Conservation (phyloP, 768 basidiomycete species). For the Tulasnella sp. region DNA sequence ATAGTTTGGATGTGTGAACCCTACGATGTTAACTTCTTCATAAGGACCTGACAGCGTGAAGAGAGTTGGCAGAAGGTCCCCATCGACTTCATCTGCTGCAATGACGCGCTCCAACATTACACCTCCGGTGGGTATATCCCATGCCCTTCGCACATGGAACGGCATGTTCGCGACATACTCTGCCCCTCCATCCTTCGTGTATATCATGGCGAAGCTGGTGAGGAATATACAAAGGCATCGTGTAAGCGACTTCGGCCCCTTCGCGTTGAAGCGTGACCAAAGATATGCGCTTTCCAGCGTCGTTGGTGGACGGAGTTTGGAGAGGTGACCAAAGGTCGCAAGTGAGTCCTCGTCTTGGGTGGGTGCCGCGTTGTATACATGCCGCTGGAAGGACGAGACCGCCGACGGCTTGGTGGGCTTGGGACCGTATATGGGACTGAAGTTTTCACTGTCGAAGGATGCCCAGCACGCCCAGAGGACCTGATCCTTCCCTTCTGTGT, state of each 20-base stretch:
- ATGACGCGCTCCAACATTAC: slow-evolving; percentile 67
- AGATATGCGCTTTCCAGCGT: slow-evolving; percentile 23
- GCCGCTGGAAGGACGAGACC: slow-evolving; percentile 23
- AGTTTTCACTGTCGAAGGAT: slow-evolving; percentile 39
- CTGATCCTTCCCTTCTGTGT: slow-evolving; percentile 49
- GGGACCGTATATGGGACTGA: slow-evolving; percentile 24
- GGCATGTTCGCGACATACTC: slow-evolving; percentile 73
- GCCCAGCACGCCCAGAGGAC: slow-evolving; percentile 78
- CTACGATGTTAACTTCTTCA: slow-evolving; percentile 61
- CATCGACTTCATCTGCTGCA: slow-evolving; percentile 55
- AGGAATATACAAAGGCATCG: slow-evolving; percentile 69
- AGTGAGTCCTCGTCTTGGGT: slow-evolving; percentile 24
- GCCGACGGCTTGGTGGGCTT: slow-evolving; percentile 21
- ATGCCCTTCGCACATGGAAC: slow-evolving; percentile 67
- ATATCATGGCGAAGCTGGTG: slow-evolving; percentile 62
- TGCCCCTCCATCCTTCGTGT: slow-evolving; percentile 48
- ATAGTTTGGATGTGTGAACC: slow-evolving; percentile 37
- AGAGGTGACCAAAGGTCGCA: slow-evolving; percentile 46
- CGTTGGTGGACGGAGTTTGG: slow-evolving; percentile 21
- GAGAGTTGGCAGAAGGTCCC: slow-evolving; percentile 61
- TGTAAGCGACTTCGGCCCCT: slow-evolving; percentile 22
- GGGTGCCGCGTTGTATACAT: slow-evolving; percentile 1
- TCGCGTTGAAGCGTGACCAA: slow-evolving; percentile 28
- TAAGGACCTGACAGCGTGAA: slow-evolving; percentile 72
- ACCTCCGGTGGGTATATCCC: slow-evolving; percentile 70